These are phyloP conservation scores for Erodium texanum DNA, from an alignment of 441 rosid genomes.

Conservation along the genomic window DNA sequence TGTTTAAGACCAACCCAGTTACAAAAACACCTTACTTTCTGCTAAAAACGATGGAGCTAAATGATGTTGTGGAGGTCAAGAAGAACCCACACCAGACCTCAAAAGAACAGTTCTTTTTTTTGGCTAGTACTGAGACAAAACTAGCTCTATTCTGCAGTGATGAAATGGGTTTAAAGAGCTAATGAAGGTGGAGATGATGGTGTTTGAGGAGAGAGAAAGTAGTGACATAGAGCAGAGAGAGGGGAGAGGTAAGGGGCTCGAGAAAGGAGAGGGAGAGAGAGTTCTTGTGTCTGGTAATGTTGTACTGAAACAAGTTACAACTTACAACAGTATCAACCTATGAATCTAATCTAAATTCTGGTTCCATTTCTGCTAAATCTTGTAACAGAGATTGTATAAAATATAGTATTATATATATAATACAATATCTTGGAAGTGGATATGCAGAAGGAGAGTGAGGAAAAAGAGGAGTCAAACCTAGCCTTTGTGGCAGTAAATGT, in stretches of 20 bases:
- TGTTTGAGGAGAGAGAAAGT: constrained; percentile 1
- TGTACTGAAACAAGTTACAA: constrained; percentile 13
- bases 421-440: constrained; percentile 1
- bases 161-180: not conserved
- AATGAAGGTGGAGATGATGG: not conserved
- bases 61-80: too few relatives aligned
- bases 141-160: not conserved
- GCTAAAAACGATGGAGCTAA: not conserved
- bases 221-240: constrained; percentile 6
- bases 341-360: not conserved
- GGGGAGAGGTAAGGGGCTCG: constrained; percentile 36
- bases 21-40: not conserved
- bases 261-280: constrained; percentile 35
- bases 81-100: not conserved
- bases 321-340: constrained; percentile 13
- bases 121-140: not conserved
- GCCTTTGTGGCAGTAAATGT: not conserved
- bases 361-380: constrained; percentile 8
- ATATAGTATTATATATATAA: not conserved
- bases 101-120: not conserved
- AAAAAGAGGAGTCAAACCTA: constrained; percentile 45
- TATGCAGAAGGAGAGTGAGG: constrained; percentile 22
- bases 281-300: constrained; percentile 15
- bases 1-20: constrained; percentile 16
- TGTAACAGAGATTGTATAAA: constrained; percentile 15